Base-by-base conservation (phyloP, 805 yeast species). In the Candida ortonii region DNA sequence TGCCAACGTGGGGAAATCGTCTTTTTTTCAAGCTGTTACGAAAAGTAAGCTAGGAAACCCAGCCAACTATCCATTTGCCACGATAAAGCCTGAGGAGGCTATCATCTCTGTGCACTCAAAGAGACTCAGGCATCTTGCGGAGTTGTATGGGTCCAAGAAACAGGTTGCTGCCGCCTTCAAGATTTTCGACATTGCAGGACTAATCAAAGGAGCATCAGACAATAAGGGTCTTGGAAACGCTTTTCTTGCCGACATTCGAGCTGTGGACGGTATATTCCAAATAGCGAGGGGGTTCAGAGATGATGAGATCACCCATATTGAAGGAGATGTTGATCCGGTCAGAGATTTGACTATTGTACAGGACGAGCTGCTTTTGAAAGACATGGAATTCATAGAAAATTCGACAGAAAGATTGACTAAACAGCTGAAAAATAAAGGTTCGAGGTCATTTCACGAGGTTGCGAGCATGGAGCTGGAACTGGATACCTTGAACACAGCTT, bases 381-480 rank as follows among this genome's bases (percentile, higher is more conserved):
- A 80, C 53, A 67, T 80, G 65, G 86, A 81, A 57, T 78, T 55
- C 57, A 83, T 89, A 48, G 78, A 78, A 55, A 89, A 86, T 28
- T 71, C 82, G 8, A 21, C 54, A 3, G 63, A 55, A 24, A 53
- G 71, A 80, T 61, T 76, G 73, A 58, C 95, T 75, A 70, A 80
- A 75, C 55, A 75, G 79, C 48, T 87, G 77, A 61, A 85, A 80
- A 71, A 75, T 80, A 63, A 81, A 84, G 62, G 82, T 69, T 68
- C 82, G 85, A 70, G 95, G 93, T 58, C 95, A 87, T 43, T 95
- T 3, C 46, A 40, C 25, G 61, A 57, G 25, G 33, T 47, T n/a
- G 32, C 84, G 64, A 76, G 86, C 23, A 69, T 89, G 58, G 96
- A 90, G 65, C 84, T 82, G 46, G 89, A 90, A 69, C 80, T 78